Base-by-base conservation (phyloP, 2,329 filamentous ascomycete genomes). In the Phaeophleospora eucalypticola region DNA sequence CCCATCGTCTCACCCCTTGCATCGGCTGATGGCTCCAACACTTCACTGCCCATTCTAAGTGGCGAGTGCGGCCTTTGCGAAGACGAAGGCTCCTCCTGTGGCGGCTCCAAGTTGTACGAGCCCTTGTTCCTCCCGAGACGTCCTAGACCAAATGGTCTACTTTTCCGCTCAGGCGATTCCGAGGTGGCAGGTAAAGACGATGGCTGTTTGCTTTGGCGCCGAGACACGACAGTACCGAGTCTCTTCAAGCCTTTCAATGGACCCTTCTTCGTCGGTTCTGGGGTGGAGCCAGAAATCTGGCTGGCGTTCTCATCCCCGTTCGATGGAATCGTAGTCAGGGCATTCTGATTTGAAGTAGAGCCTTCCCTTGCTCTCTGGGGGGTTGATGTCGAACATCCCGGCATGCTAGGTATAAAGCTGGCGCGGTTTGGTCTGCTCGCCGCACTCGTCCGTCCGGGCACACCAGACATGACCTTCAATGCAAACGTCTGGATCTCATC, bases 401-500 rank as follows among this genome's bases (percentile, higher is more conserved):
- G 18, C 12, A 21, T 35, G 3, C 20, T 37, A 16, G 48, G 48
- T 36, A 51, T 46, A 27, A 46, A 43, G 20, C 48, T 51, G 14
- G 35, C 24, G 17, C 48, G 43, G 12, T 15, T 40, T 36, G 32
- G 38, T n/a, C 36, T 41, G 3, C 50, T 40, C 14, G 45, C n/a
- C n/a, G n/a, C 24, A 36, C 43, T 53, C 20, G 37, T 42, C 41
- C 38, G 48, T 44, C 42, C 43, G 43, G 40, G 21, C 6, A 12
- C 44, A 34, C 43, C 58, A 65, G 49, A 71, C 68, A 51, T 62
- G 62, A 43, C 50, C 27, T 60, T 62, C 45, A 76, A 63, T 2
- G 75, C 72, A 66, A 89, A 94, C 21, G 78, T 81, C 58, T 84
- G 84, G 53, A 98, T 91, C 71, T 98, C 93, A 62, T 86, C 86